Conservation (phyloP, 768 basidiomycete species). For the Tulasnella sp. region DNA sequence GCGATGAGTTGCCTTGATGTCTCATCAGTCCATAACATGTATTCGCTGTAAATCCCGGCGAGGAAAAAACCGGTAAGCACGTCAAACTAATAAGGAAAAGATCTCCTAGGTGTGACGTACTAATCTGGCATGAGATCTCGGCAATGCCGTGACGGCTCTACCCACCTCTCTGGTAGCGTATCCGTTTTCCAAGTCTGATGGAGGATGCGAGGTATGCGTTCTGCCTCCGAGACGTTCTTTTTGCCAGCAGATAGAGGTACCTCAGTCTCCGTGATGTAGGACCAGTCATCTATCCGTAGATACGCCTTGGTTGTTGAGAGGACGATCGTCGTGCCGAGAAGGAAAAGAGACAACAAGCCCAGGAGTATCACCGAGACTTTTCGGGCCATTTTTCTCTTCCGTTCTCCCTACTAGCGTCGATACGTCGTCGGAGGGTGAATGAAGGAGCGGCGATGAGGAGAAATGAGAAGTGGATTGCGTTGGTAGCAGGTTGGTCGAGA, state of each 20-base stretch:
- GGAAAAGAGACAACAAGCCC: slow-evolving; percentile 58
- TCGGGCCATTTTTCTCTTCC: slow-evolving; percentile 33
- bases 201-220: slow-evolving; percentile 81
- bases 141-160: slow-evolving; percentile 69
- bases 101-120: slow-evolving; percentile 51
- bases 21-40: slow-evolving; percentile 96
- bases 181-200: slow-evolving; percentile 99
- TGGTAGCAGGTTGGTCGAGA: background rate
- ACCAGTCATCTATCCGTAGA: slow-evolving; percentile 65
- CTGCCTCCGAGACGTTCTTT: slow-evolving; percentile 49
- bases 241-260: slow-evolving; percentile 39
- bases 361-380: slow-evolving; percentile 40
- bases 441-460: background rate
- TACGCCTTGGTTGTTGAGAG: slow-evolving; percentile 87
- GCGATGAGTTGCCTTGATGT: slow-evolving; percentile 84
- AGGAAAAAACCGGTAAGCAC: background rate
- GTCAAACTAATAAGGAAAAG: background rate
- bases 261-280: slow-evolving; percentile 72
- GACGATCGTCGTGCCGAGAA: slow-evolving; percentile 81
- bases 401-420: no score
- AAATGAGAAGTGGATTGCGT: slow-evolving; percentile 14
- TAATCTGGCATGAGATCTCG: slow-evolving; percentile 92
- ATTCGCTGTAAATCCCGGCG: slow-evolving; percentile 65
- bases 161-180: slow-evolving; percentile 72
- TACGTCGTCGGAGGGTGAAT: no score